These are phyloP conservation scores for Fusarium mundagurra DNA, from an alignment of 2,329 filamentous ascomycete species.

Conservation along the genomic window DNA sequence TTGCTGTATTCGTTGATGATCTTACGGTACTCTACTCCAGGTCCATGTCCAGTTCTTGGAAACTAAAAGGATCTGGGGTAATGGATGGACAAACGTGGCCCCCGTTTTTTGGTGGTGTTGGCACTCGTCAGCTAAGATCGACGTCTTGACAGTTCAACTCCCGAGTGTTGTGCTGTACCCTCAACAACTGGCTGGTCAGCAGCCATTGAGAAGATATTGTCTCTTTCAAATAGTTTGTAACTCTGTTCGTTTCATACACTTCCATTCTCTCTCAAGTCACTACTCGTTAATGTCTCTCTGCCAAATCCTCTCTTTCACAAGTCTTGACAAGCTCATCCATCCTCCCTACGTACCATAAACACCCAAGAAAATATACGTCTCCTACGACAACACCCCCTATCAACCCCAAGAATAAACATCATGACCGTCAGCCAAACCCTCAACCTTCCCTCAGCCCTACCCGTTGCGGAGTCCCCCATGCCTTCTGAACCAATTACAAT, in stretches of 20 bases:
- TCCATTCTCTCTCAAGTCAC: not conserved
- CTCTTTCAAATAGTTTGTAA: not conserved
- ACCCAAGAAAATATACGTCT: constrained; percentile 11
- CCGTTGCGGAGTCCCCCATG: constrained; percentile 33
- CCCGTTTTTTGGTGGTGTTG: constrained; percentile 2
- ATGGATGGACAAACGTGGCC: not conserved
- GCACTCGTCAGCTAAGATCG: not conserved
- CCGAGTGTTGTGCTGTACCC: not conserved
- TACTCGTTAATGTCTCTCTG: not conserved
- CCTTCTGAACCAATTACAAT: constrained; percentile 30
- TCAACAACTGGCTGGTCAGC: not conserved
- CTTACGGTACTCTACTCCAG: not conserved
- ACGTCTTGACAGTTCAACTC: not conserved
- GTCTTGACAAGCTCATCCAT: not conserved
- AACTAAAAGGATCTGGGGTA: constrained; percentile 18
- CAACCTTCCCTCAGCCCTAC: constrained; percentile 35
- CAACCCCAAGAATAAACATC: constrained; percentile 32
- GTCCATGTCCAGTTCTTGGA: constrained; percentile 3
- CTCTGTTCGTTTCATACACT: not conserved
- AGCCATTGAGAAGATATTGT: not conserved
- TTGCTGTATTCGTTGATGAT: not conserved
- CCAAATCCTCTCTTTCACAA: not conserved
- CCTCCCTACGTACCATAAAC: not conserved
- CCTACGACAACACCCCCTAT: constrained; percentile 22
- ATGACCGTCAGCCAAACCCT: constrained; percentile 32